These are phyloP conservation scores for Delitschia confertaspora DNA, from an alignment of 495 filamentous ascomycete species.

Conservation along the genomic window DNA sequence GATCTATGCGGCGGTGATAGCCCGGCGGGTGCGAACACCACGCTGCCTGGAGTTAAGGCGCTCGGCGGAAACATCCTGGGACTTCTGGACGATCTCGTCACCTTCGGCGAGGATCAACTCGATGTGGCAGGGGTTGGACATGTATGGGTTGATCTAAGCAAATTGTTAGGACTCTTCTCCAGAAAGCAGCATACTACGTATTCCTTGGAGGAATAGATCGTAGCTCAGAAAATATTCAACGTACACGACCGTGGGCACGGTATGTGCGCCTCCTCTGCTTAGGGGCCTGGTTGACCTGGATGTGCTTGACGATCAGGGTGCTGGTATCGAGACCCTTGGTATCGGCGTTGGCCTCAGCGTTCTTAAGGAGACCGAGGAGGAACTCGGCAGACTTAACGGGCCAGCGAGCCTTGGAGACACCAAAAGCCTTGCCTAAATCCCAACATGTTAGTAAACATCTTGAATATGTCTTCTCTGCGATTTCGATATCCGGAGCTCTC, in stretches of 20 bases:
- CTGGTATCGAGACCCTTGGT: constrained; percentile 96
- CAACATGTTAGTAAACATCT: constrained; percentile 2
- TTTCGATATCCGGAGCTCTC: background rate
- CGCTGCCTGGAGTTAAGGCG: constrained; percentile 82
- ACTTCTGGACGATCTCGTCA: constrained; percentile 85
- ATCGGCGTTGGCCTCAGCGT: constrained; percentile 98
- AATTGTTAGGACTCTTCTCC: background rate
- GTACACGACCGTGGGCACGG: constrained; percentile 98
- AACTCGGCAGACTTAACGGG: constrained; percentile 98
- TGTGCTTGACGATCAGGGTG: constrained; percentile 96
- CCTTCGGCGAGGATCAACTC: constrained; percentile 98
- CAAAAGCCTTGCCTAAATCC: constrained; percentile 85
- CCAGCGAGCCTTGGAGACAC: constrained; percentile 95
- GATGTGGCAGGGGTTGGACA: constrained; percentile 99
- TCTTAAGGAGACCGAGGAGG: constrained; percentile 93
- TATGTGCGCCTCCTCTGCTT: constrained; percentile 97
- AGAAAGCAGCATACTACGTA: background rate
- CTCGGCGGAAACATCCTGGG: constrained; percentile 49
- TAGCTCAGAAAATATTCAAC: constrained; percentile 33
- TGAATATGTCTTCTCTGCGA: background rate
- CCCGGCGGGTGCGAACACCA: constrained; percentile 64
- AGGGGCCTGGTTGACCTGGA: constrained; percentile 99
- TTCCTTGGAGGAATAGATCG: background rate
- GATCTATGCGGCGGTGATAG: constrained; percentile 74
- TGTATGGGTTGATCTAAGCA: constrained; percentile 95